Evolutionary conservation across 2,329 filamentous ascomycete genomes (phyloP), one percentile per base, ranked within the genome.

Genomic region (Arthrobotrys pseudoclavata): DNA sequence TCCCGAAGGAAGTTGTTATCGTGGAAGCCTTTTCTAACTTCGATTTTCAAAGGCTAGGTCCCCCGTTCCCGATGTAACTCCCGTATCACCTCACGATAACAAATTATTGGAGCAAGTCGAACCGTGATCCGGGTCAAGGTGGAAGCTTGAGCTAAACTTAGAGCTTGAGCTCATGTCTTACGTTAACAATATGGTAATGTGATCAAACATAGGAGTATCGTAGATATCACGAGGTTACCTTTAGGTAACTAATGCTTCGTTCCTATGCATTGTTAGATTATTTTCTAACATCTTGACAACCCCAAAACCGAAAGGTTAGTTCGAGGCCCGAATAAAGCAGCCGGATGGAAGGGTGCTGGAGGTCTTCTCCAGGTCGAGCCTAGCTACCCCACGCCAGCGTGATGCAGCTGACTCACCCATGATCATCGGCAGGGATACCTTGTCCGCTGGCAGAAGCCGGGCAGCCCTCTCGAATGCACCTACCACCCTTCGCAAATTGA

Each of bases 391-490:
- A 34, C 69, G 61, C 48, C 29, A 69, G 29, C 34, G 31, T 48
- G 61, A 60, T 77, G 67, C 74, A 77, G 74, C 67, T 71, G 74
- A 77, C 74, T 67, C 74, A 67, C 74, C 45, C 61, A 29, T 77
- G 74, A 77, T 77, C 74, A 71, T 60, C 74, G 40, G 37, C 74
- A 77, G 60, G 72, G 74, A 77, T 77, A 12, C 52, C 67, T 60
- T 53, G 42, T 22, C 64, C 26, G 70, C 31, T 31, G 64, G 61
- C 61, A 67, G 61, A 61, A 42, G 24, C 18, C 24, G 31, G 47
- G 50, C 47, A 42, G 69, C 62, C 70, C 66, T 64, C 61, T 62
- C 60, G 53, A 75, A 69, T 67, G 74, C 74, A 77, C 67, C 34
- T 61, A 70, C 67, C 67, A 77, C 67, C 66, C 62, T 34, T 64